Percentiles rank a stretch among this genome's conserved stretches.
These are phyloP conservation scores for Monosporascus sp. DNA, from an alignment of 2,329 filamentous ascomycete genomes.

Conservation along the genomic window DNA sequence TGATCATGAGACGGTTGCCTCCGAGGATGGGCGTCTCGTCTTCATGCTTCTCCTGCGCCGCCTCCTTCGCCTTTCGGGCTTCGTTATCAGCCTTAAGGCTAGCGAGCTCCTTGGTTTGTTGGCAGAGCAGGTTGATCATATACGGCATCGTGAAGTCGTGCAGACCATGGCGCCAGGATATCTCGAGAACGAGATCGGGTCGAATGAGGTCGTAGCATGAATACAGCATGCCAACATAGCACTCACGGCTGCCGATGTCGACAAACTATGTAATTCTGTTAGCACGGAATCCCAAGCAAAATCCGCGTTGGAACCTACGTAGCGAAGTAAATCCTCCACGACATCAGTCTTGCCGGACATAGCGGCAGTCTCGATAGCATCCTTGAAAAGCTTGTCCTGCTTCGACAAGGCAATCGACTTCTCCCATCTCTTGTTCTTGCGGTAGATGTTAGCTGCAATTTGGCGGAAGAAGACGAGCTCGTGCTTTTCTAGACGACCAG, in stretches of 20 bases:
- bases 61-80: constrained; percentile 75
- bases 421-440: constrained; percentile 99
- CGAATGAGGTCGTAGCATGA: constrained; percentile 96
- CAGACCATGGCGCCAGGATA: constrained; percentile 94
- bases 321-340: constrained; percentile 91
- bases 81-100: constrained; percentile 92
- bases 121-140: constrained; percentile 96
- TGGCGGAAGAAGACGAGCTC: constrained; percentile 99
- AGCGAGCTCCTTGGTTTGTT: constrained; percentile 83
- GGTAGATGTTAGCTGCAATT: constrained; percentile 96
- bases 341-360: constrained; percentile 86
- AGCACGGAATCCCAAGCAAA: constrained; percentile 20
- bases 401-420: constrained; percentile 97
- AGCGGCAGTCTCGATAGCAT: constrained; percentile 95
- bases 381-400: constrained; percentile 99
- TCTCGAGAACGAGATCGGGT: constrained; percentile 85
- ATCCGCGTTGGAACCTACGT: constrained; percentile 61
- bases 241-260: constrained; percentile 97
- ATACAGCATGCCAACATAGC: constrained; percentile 99
- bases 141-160: constrained; percentile 99
- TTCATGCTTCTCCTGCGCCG: constrained; percentile 73
- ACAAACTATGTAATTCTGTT: constrained; percentile 65
- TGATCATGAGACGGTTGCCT: constrained; percentile 86
- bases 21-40: constrained; percentile 92
- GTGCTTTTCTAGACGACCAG: constrained; percentile 90